Evolutionary conservation across 805 yeast species (phyloP), one percentile per base, ranked within the genome.

Genomic region (Saccharomycopsis olivae): DNA sequence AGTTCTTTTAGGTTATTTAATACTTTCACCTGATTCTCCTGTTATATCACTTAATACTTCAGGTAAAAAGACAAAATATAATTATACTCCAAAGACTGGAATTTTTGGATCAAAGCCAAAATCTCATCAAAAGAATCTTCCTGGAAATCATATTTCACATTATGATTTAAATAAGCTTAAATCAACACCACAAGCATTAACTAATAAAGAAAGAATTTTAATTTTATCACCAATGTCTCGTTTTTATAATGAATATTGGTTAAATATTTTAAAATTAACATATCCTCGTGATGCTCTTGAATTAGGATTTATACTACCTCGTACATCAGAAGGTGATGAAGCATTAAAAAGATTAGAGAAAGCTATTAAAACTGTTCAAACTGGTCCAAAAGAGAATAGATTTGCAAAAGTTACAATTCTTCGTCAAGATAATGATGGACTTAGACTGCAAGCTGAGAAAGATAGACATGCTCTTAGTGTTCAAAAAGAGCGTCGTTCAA

Each of bases 291-390:
- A 75, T 37, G 69, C 83, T 47, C 69, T 89, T 37, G 94, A 88
- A 51, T 66, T 92, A 38, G 98, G 97, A 0, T 88, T 92, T 56
- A 89, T 92, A 38, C 69, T 88, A 29, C 97, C 99, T 42, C 68
- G 94, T 51, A 74, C 76, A 25, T 58, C 66, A 14, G 83, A 82
- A 36, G 99, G 97, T 28, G 95, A 88, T 59, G 57, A 56, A 15
- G 94, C 94, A 0, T 64, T 89, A 51, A 69, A 71, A 51, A 61
- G 68, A 49, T 67, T 92, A 51, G 95, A 87, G 57, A 59, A 63
- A 33, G 94, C 86, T 3, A 75, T 92, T 33, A 83, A 85, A 52
- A 61, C 62, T 49, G 68, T 76, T 24, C 95, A 87, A 62, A 65
- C 72, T 28, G 73, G 75, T 19, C 71, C 75, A 46, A 69, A 71